Evolutionary conservation across 495 filamentous ascomycete species (phyloP), one percentile per base, ranked within the genome.

Genomic region (Apiosordaria backusii): DNA sequence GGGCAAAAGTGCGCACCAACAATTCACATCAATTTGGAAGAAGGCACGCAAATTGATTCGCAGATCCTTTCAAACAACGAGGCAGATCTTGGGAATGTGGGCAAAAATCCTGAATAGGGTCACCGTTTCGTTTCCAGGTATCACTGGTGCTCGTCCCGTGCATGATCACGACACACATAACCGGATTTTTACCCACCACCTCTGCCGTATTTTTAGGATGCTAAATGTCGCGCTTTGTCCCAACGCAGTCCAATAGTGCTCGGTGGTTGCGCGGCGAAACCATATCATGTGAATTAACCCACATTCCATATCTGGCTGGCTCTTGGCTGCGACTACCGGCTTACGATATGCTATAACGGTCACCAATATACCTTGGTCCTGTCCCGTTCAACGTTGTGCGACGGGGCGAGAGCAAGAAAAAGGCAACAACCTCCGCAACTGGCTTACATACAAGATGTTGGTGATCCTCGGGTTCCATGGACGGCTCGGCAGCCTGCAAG

Each of bases 101-200:
- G 54, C 61, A 64, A 63, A 52, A 52, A 19, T 61, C 52, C 52
- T 6, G 52, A 55, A 21, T 18, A 55, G n/a, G 52, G 18, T 21
- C 4, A 22, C 18, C 18, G 52, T 55, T 18, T n/a, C 22, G 22
- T 5, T 55, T 6, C 40, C 7, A 9, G 13, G 52, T 21, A 6
- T 55, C 22, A 21, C 22, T 19, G 52, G 52, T 19, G 52, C n/a
- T 19, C 52, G 19, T 55, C 35, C 45, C 18, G 25, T 61, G 50
- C 61, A 63, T 63, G 65, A 35, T 59, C 25, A 60, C 61, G 15
- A 26, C 65, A 27, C 15, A 18, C 61, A 24, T 29, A 63, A 62
- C 62, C 58, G 26, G 60, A 65, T 6, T 65, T 62, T 63, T 62
- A 59, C 67, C 63, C 67, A 69, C 67, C 59, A 65, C 18, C 40